Base-by-base conservation (phyloP, 176 grass and related monocot genomes). In the Juncus inflexus region DNA sequence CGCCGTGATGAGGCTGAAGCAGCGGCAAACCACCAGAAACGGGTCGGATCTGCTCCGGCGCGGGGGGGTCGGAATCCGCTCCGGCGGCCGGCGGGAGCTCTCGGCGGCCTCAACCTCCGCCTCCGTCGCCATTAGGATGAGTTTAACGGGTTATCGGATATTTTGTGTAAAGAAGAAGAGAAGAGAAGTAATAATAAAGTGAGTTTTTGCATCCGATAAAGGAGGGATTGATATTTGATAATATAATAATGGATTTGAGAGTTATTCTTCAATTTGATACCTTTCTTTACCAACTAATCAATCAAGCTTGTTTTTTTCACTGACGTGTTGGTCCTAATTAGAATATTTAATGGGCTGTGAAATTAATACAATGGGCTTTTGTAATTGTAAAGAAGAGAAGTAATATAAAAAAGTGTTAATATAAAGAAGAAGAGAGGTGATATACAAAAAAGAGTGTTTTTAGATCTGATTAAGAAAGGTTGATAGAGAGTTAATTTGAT, bases 1-100 rank as follows among this genome's bases (percentile, higher is more conserved):
- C 36, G 84, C 92, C 28, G 87, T 97, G 79, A 97, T 53, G 67
- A 97, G 55, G 64, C 82, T 75, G 80, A 97, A 97, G 92, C 82
- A 91, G 14, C 85, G 51, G 79, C 92, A 97, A 13, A 91, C 75
- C 65, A 97, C 54, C 62, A 97, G 82, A 37, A 97, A 61, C 13
- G 87, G 87, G 79, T 96, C 92, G 40, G 87, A 57, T 55, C 51
- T 35, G 11, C 42, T 2, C 9, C 68, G 45, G 9, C 41, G 0
- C 15, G 52, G 2, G 12, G 75, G 45, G 3, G 57, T 56, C 42
- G 6, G 40, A 47, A 3, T 43, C 56, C 37, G 58, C 8, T 36
- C 41, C 62, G 69, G 60, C 3, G 36, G 40, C 9, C 41, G 68
- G 12, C 2, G 64, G 35, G 74, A 78, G 38, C 61, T 38, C 12